Conservation (phyloP, 2,329 filamentous ascomycete species). For the Aureobasidium sp. region DNA sequence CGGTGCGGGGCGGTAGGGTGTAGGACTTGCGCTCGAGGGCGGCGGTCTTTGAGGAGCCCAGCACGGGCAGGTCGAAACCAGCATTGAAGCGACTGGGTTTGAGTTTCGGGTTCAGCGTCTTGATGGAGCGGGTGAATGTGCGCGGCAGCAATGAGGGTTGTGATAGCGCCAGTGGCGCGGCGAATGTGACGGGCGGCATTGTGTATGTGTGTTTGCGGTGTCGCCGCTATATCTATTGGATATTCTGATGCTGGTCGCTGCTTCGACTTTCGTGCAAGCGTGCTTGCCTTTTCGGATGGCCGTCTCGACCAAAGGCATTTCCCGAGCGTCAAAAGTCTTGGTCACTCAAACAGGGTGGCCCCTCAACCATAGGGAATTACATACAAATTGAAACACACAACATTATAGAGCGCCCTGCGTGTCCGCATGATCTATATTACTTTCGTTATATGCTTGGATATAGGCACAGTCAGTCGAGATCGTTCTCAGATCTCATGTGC, state of each 20-base stretch:
- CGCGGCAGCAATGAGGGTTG: conserved; percentile 16
- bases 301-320: not conserved
- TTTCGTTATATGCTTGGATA: too few relatives aligned
- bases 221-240: not conserved
- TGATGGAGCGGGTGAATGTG: conserved; percentile 38
- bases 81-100: conserved; percentile 46
- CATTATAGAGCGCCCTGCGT: too few relatives aligned
- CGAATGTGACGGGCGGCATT: not conserved
- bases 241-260: conserved; percentile 1
- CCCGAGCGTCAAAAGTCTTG: conserved; percentile 8
- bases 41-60: conserved; percentile 48
- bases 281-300: conserved; percentile 1
- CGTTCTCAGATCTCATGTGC: too few relatives aligned
- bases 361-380: accelerated
- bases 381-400: not conserved
- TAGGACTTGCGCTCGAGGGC: conserved; percentile 50
- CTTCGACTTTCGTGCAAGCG: not conserved
- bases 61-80: conserved; percentile 39
- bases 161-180: conserved; percentile 8
- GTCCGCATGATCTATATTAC: too few relatives aligned
- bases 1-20: conserved; percentile 60
- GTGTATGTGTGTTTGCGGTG: not conserved
- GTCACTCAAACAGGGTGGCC: not conserved
- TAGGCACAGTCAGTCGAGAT: too few relatives aligned
- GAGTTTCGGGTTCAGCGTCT: conserved; percentile 46